Evolutionary conservation across 768 basidiomycete genomes (phyloP), one percentile per base, ranked within the genome.

Genomic region (Lentinus brumalis): DNA sequence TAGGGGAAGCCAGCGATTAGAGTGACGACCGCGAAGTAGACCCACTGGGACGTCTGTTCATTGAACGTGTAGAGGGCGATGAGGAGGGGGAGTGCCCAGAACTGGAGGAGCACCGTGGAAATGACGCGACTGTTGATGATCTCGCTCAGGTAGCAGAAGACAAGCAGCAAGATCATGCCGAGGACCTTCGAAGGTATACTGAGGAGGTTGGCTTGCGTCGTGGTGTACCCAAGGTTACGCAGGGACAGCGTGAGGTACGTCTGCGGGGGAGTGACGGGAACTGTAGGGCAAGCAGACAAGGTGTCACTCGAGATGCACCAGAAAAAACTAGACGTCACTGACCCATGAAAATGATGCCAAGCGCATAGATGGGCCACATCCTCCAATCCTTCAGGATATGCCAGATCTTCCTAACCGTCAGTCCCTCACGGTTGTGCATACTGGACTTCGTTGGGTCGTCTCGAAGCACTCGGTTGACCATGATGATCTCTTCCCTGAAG

Each of bases 341-440:
- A 83, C 82, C 80, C 79, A 83, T 78, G 67, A 83, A 83, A 12
- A 77, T 71, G 32, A 86, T 68, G 4, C 85, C 83, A 30, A 87
- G 76, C 29, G 78, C 71, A 64, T 89, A 89, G 38, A 89, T 61
- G 0, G 88, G 87, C 87, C 87, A 88, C 65, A 88, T 71, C 53
- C 81, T 75, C 80, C 82, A 88, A 66, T 89, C 87, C 18, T 72
- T 74, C 21, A 87, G 59, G 14, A 84, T 80, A 29, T 76, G 67
- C 70, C 75, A 83, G 31, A 89, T 79, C 74, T 80, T 82, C 60
- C 66, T 70, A 8, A 77, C 50, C 4, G 75, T 75, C 5, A 89
- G 74, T 14, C 85, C 87, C 73, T 90, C 75, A n/a, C 87, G 81
- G 64, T 90, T 89, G 73, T 88, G 86, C 87, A 89, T 87, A 64